Base-by-base conservation (phyloP, 176 grass and related monocot genomes). In the Alopecurus myosuroides region DNA sequence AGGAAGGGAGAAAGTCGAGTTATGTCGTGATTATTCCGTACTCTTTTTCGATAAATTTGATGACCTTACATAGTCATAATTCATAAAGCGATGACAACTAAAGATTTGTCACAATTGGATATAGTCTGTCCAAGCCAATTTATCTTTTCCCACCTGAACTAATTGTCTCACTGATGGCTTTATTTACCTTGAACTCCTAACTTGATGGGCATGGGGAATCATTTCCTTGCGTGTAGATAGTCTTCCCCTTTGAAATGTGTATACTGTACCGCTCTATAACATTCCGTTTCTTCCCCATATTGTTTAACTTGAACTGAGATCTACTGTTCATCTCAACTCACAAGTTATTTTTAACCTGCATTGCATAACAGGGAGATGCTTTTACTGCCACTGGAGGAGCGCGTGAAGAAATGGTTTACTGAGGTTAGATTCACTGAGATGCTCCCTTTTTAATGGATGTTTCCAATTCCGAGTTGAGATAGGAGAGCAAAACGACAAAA, bases 391-490 rank as follows among this genome's bases (percentile, higher is more conserved):
- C 36, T 94, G 61, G 93, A 92, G 84, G 74, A 88, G 46, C 85
- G 90, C 29, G 64, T 94, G 52, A 92, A 74, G 57, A 92, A 88
- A 74, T 94, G 93, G 90, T 85, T 94, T 77, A 88, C 85, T 55
- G 85, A 94, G 90, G 92, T 94, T 87, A 77, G 69, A 64, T 51
- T 57, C 9, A 78, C 72, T 72, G 70, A n/a, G 51, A 23, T 49
- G 46, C 46, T 49, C 46, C 46, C 15, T 49, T 49, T 49, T 49
- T 49, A 49, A 49, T 49, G 33, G 45, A 81, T 68, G 14, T 8
- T 45, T 67, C 14, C 28, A 76, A 28, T 29, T 77, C 45, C 67
- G 40, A 57, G 37, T 36, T 70, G 15, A 70, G 50, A 18, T 80
- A 53, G 19, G 66, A 58, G 37, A 63, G 53, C 11, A 39, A 74